These are phyloP conservation scores for Colletotrichum costaricense DNA, from an alignment of 2,329 filamentous ascomycete genomes.

Conservation along the genomic window DNA sequence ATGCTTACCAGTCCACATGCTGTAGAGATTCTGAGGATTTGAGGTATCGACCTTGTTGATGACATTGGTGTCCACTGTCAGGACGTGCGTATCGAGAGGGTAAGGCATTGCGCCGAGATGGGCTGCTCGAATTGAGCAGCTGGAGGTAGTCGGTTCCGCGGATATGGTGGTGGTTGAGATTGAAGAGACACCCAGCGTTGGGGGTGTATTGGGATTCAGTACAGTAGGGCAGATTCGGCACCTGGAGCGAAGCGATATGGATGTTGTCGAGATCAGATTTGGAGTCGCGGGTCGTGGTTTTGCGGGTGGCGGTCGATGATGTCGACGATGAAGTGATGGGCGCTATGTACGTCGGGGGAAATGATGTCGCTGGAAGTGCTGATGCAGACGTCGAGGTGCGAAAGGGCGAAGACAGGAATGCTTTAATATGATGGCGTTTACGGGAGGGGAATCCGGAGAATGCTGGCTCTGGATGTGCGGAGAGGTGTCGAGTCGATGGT, in stretches of 20 bases:
- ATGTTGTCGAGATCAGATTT: background rate
- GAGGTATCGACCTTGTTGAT: slow-evolving; percentile 95
- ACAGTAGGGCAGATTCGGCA: slow-evolving; percentile 17
- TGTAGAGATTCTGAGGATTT: slow-evolving; percentile 92
- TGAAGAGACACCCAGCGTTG: slow-evolving; percentile 33
- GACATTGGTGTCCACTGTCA: slow-evolving; percentile 90
- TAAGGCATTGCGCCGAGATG: slow-evolving; percentile 76
- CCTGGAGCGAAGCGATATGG: slow-evolving; percentile 18
- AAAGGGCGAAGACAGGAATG: slow-evolving; percentile 22
- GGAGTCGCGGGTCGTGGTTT: background rate
- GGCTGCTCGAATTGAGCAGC: slow-evolving; percentile 52
- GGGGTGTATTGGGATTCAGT: background rate
- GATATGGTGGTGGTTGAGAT: slow-evolving; percentile 38
- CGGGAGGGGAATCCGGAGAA: slow-evolving; percentile 12
- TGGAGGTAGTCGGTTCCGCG: slow-evolving; percentile 35
- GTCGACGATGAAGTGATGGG: background rate
- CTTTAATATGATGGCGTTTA: slow-evolving; percentile 15
- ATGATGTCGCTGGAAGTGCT: background rate
- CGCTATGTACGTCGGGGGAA: background rate
- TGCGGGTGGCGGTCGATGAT: slow-evolving; percentile 8
- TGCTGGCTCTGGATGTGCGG: slow-evolving; percentile 27
- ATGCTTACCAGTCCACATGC: slow-evolving; percentile 92
- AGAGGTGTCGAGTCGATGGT: slow-evolving; percentile 6
- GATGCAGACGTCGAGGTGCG: slow-evolving; percentile 3
- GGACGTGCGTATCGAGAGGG: slow-evolving; percentile 83